Evolutionary conservation across 2,329 filamentous ascomycete genomes (phyloP), one percentile per base, ranked within the genome.

Genomic region (Elsinoe fawcettii): DNA sequence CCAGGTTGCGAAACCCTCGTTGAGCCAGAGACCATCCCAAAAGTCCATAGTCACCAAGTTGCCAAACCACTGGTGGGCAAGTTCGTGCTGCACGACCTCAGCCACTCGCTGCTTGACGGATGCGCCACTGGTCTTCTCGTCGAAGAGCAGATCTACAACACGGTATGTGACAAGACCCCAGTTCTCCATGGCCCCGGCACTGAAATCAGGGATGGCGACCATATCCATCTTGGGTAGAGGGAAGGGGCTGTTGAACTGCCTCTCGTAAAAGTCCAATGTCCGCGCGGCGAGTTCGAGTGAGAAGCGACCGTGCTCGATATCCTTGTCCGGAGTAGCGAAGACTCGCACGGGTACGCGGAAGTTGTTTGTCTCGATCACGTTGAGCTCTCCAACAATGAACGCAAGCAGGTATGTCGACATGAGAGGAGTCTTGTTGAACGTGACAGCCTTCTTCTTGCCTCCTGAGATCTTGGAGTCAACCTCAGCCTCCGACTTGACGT

Each of bases 321-420:
- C 82, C 67, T 90, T 87, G 66, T 91, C 90, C 1, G 89, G 86
- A 2, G 92, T 93, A 34, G 90, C 90, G 71, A 93, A 97, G n/a
- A 96, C 91, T 63, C 92, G 83, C 62, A 97, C 86, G 11, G 92
- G 92, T 4, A 96, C 84, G 58, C 92, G 85, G 81, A 97, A 97
- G 59, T 85, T 83, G 63, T 89, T 90, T 12, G 88, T 93, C 77
- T 96, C 91, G 64, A 96, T 90, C 68, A 90, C 90, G 71, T 96
- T 92, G 64, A 97, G 85, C 71, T 96, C 90, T 63, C 91, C 91
- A 58, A 97, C 84, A 64, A 97, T 89, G 71, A 96, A 96, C 9
- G 92, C 92, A 55, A 97, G 75, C 22, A 97, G 84, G 71, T 97
- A 97, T 2, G 92, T 96, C 5, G 92, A 96, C 92, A 97, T 97